phyloP scores from a whole-genome alignment of 1,284 basidiomycete species.

The Taiwanofungus camphoratus region DNA sequence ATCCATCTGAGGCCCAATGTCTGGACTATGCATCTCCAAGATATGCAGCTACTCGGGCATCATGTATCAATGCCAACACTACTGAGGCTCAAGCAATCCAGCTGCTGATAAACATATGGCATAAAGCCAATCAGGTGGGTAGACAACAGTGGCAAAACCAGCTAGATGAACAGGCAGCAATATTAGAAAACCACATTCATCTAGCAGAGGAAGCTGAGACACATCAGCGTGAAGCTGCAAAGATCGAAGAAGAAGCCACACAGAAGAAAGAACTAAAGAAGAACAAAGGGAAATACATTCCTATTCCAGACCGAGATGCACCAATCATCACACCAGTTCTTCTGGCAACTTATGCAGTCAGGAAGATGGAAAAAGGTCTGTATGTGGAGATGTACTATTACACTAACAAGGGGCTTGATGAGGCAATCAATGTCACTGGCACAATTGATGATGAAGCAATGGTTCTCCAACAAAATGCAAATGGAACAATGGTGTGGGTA shows the following conservation, averaged over 20 bases:
- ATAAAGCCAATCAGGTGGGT: not conserved
- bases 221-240: not conserved
- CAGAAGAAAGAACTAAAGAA: not conserved
- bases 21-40: not conserved
- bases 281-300: not conserved
- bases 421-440: not conserved
- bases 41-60: not conserved
- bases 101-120: not conserved
- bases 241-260: not conserved
- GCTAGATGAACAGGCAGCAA: not conserved
- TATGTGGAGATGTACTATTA: slow-evolving; percentile 5
- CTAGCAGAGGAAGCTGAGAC: not conserved
- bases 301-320: not conserved
- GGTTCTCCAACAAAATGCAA: not conserved
- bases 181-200: not conserved
- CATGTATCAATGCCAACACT: not conserved
- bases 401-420: not conserved
- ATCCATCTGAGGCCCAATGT: not conserved
- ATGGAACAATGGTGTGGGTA: not conserved
- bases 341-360: not conserved
- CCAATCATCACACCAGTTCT: not conserved
- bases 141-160: not conserved
- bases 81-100: not conserved
- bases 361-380: not conserved
- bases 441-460: not conserved